phyloP scores from a whole-genome alignment of 768 basidiomycete species.

The Aureoboletus auriporus region DNA sequence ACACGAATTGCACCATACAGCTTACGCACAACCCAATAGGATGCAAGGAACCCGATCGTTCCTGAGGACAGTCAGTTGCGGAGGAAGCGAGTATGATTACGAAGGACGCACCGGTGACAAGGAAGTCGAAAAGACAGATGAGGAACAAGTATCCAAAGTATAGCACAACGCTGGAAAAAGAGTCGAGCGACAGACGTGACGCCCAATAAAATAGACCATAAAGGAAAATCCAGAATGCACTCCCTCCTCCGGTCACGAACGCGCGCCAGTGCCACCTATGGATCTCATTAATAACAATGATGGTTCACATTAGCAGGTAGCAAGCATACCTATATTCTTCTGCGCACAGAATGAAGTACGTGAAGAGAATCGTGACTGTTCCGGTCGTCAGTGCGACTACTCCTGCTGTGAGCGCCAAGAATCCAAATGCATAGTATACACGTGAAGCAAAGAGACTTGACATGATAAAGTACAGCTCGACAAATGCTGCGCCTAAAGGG shows the following conservation, averaged over 20 bases:
- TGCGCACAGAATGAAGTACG: slow-evolving; percentile 88
- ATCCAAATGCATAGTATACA: slow-evolving; percentile 95
- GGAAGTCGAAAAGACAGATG: slow-evolving; percentile 78
- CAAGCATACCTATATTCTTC: slow-evolving; percentile 81
- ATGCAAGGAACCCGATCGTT: slow-evolving; percentile 87
- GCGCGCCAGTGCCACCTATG: slow-evolving; percentile 96
- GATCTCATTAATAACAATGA: slow-evolving; percentile 3
- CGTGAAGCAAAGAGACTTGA: slow-evolving; percentile 89
- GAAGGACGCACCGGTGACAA: slow-evolving; percentile 64
- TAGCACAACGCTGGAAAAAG: slow-evolving; percentile 73
- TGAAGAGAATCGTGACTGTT: slow-evolving; percentile 84
- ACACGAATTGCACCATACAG: slow-evolving; percentile 82
- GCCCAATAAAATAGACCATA: slow-evolving; percentile 91
- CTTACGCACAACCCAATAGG: slow-evolving; percentile 85
- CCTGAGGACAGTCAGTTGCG: slow-evolving; percentile 40
- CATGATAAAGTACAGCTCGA: slow-evolving; percentile 90
- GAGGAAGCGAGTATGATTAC: neutral
- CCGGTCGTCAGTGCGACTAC: slow-evolving; percentile 86
- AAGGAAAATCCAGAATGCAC: slow-evolving; percentile 84
- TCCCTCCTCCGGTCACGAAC: slow-evolving; percentile 89
- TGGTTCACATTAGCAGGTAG: neutral
- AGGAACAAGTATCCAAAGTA: slow-evolving; percentile 91
- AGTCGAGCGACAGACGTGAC: slow-evolving; percentile 80
- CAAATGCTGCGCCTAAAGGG: slow-evolving; percentile 81
- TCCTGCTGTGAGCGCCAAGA: slow-evolving; percentile 80